phyloP scores from a whole-genome alignment of 2,329 filamentous ascomycete genomes.

The Arthroderma sp. region DNA sequence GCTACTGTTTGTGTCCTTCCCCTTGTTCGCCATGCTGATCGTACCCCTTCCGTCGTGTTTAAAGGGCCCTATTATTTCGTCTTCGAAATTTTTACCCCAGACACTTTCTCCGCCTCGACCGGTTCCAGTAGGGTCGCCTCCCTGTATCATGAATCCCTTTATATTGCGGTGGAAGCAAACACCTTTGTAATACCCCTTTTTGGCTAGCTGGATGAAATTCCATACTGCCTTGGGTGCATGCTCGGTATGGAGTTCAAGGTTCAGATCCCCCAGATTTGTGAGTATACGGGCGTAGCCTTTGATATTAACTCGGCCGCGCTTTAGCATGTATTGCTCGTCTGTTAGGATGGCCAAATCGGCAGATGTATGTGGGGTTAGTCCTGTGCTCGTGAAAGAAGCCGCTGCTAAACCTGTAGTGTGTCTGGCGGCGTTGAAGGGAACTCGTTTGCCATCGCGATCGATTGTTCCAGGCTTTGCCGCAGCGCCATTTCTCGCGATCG shows the following conservation, averaged over 20 bases:
- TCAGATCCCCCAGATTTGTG: constrained; percentile 73
- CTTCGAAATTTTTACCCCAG: constrained; percentile 88
- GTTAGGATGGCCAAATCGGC: constrained; percentile 73
- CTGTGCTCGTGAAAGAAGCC: constrained; percentile 89
- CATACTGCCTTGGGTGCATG: constrained; percentile 86
- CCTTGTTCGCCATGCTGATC: constrained; percentile 94
- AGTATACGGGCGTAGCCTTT: constrained; percentile 86
- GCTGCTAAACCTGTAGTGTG: constrained; percentile 87
- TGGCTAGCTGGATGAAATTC: constrained; percentile 83
- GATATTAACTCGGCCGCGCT: constrained; percentile 72
- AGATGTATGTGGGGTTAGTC: constrained; percentile 81
- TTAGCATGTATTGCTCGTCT: constrained; percentile 94
- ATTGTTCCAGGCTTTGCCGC: constrained; percentile 14
- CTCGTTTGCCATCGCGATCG: constrained; percentile 19
- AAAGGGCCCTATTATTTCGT: constrained; percentile 81
- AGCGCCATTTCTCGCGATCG: constrained; percentile 4
- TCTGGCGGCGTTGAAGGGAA: constrained; percentile 69
- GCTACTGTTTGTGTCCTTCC: constrained; percentile 90
- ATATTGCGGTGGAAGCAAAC: constrained; percentile 89
- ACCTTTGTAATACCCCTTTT: constrained; percentile 78
- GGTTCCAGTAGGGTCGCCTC: constrained; percentile 84
- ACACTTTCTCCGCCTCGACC: constrained; percentile 80
- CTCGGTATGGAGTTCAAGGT: constrained; percentile 80
- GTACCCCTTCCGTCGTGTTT: constrained; percentile 73
- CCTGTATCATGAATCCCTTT: constrained; percentile 93